phyloP scores from a whole-genome alignment of 2,329 filamentous ascomycete species.

The Lasiodiplodia theobromae region DNA sequence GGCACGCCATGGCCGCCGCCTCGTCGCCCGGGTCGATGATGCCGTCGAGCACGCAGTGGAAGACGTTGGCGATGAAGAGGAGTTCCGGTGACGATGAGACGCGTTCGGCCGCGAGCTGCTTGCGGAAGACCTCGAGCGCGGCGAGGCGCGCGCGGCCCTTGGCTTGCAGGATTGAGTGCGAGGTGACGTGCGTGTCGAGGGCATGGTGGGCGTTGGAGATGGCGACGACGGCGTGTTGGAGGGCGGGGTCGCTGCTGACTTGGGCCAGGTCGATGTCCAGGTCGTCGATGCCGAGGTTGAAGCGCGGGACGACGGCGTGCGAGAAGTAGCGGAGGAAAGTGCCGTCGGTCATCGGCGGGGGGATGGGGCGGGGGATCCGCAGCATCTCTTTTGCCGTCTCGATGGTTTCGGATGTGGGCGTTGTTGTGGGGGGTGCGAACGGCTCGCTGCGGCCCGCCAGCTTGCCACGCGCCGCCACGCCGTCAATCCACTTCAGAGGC shows the following conservation, averaged over 20 bases:
- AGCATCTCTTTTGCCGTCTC: too few relatives aligned
- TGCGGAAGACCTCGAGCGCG: neutral
- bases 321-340: neutral
- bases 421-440: neutral
- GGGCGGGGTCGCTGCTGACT: neutral
- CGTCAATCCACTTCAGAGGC: slow-evolving; percentile 14
- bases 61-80: slow-evolving; percentile 7
- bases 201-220: slow-evolving; percentile 1
- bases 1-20: neutral
- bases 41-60: slow-evolving; percentile 10
- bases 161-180: neutral
- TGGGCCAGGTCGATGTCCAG: neutral
- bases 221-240: neutral
- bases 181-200: neutral
- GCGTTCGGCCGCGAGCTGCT: neutral
- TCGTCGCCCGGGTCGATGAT: slow-evolving; percentile 4
- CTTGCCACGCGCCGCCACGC: slow-evolving; percentile 4
- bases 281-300: neutral
- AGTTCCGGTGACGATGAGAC: neutral
- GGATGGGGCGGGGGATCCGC: neutral
- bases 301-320: slow-evolving; percentile 1
- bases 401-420: too few relatives aligned
- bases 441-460: slow-evolving; percentile 2
- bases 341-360: neutral
- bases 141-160: neutral